Evolutionary conservation across 1,284 basidiomycete genomes (phyloP), one percentile per base, ranked within the genome.

Genomic region (Microstroma glucosiphilum): DNA sequence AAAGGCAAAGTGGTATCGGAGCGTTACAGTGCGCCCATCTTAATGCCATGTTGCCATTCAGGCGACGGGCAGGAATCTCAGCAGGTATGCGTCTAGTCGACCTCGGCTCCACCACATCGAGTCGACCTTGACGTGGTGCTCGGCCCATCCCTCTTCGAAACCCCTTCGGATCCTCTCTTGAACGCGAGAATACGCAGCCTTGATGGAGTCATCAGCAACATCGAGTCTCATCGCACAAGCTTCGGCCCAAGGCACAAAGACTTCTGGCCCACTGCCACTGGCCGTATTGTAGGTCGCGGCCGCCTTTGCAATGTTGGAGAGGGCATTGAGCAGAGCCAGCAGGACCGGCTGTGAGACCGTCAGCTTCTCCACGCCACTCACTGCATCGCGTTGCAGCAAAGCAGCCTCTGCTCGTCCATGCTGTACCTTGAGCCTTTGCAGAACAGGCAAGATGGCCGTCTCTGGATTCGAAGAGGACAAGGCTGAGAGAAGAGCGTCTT

Each of bases 401-500:
- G 43, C 43, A 17, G 15, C 43, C 21, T 48, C 43, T 17, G 43
- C 6, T 48, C 17, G 21, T 4, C 17, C 15, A 21, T n/a, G 13
- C 43, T 21, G 15, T 12, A 21, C 43, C 6, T 48, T 48, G 12
- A 48, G 43, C 15, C 43, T 4, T 12, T 17, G 15, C 12, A 48
- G 21, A 6, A 48, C 43, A 48, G 43, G 17, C 15, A 21, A 17
- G 43, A 48, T 17, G 15, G 43, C 43, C 43, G 43, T n/a, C 17
- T 48, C 43, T 17, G 21, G 17, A 6, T 48, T 21, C 6, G 43
- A 12, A 12, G 43, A 48, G 6, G 43, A 48, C 21, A 48, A 21
- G 21, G 43, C 43, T n/a, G 51, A 54, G 51, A 54, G 51, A 4
- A 54, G 51, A 7, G n/a, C 51, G 51, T 54, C 51, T 54, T 54